A percentile compares a stretch with the other conserved stretches of the same genome.
phyloP scores from a whole-genome alignment of 177 flowering plant species.

The Vitis hybrid region DNA sequence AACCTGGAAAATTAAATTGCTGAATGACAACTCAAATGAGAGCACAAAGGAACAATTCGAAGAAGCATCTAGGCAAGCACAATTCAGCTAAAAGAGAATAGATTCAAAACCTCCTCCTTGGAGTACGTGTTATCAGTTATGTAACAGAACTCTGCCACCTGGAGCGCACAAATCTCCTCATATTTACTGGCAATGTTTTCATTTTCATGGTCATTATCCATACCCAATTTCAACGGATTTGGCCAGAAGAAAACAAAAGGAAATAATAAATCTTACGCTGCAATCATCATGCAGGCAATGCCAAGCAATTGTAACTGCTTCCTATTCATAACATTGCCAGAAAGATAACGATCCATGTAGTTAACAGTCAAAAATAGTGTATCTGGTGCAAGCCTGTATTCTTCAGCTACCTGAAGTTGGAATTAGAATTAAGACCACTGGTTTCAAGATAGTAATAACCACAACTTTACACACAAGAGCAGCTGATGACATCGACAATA shows the following conservation, averaged over 20 bases:
- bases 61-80: background rate
- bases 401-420: constrained; percentile 56
- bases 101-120: constrained; percentile 73
- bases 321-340: constrained; percentile 61
- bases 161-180: constrained; percentile 98
- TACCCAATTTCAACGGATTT: too few species aligned
- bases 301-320: constrained; percentile 68
- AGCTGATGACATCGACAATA: background rate
- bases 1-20: constrained; percentile 43
- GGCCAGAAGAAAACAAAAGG: background rate
- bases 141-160: constrained; percentile 97
- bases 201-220: background rate
- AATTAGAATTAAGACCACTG: background rate
- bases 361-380: constrained; percentile 66
- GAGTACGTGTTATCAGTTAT: constrained; percentile 95
- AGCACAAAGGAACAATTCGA: too few species aligned
- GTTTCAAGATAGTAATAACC: background rate
- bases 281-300: constrained; percentile 82
- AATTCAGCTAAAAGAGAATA: background rate
- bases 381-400: constrained; percentile 77
- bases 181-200: constrained; percentile 60
- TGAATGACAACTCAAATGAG: background rate
- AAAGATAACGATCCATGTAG: constrained; percentile 73
- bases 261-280: constrained; percentile 47
- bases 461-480: background rate